These are phyloP conservation scores for Teratosphaeria epicoccoides DNA, from an alignment of 2,329 filamentous ascomycete genomes.

Conservation along the genomic window DNA sequence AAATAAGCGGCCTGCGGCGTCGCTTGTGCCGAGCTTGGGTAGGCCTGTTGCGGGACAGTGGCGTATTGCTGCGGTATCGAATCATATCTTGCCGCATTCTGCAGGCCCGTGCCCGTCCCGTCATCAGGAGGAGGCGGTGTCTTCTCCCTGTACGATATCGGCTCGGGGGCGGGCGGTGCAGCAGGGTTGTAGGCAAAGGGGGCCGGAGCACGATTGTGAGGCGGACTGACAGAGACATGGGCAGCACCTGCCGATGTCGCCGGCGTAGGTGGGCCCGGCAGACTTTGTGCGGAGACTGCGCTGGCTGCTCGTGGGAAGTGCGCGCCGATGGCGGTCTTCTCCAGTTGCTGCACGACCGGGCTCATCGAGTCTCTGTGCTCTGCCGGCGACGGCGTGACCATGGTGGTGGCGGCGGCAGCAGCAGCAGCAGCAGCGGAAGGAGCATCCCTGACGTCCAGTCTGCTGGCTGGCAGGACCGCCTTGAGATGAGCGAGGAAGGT, in stretches of 20 bases:
- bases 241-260: constrained; percentile 12
- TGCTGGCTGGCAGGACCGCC: constrained; percentile 50
- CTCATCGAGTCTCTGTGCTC: constrained; percentile 47
- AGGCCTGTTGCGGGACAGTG: constrained; percentile 10
- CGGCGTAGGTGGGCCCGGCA: constrained; percentile 23
- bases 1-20: constrained; percentile 28
- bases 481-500: constrained; percentile 60
- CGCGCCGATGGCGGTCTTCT: constrained; percentile 57
- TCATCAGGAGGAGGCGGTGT: constrained; percentile 65
- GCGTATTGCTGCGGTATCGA: constrained; percentile 17
- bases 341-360: constrained; percentile 62
- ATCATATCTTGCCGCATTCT: constrained; percentile 30
- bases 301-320: constrained; percentile 33
- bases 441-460: constrained; percentile 55
- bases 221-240: constrained; percentile 13
- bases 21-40: constrained; percentile 16
- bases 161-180: constrained; percentile 63
- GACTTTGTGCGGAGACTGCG: constrained; percentile 27
- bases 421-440: constrained; percentile 42
- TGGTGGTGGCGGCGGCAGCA: constrained; percentile 36
- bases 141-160: constrained; percentile 63
- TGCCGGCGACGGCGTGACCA: constrained; percentile 27
- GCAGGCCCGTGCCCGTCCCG: constrained; percentile 38
- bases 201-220: constrained; percentile 24
- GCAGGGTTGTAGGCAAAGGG: constrained; percentile 69